Percentiles rank a stretch among this genome's conserved stretches.
Evolutionary conservation across 225 moss, liverwort and hornwort species (phyloP).

Genomic region (Polytrichum commune): DNA sequence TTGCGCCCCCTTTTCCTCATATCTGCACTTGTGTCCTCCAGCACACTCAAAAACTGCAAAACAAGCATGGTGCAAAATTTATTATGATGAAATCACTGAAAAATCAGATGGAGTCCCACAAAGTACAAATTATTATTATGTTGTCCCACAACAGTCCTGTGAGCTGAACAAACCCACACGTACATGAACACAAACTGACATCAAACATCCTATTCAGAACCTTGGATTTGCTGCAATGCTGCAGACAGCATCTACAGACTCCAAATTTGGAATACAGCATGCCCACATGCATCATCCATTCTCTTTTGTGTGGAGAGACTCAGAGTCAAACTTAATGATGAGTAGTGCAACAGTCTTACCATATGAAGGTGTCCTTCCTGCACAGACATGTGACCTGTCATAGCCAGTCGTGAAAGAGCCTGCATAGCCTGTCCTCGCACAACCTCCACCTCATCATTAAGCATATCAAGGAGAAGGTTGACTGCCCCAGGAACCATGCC

Average conservation of each 20-base stretch:
- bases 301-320: too few relatives aligned
- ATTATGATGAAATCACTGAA: too few relatives aligned
- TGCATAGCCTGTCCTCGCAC: constrained; percentile 72
- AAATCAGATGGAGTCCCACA: too few relatives aligned
- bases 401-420: constrained; percentile 69
- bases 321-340: too few relatives aligned
- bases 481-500: constrained; percentile 70
- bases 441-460: constrained; percentile 82
- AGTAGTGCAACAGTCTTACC: constrained; percentile 43
- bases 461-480: constrained; percentile 88
- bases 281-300: too few relatives aligned
- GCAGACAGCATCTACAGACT: not conserved
- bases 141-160: not conserved
- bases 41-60: constrained; percentile 75
- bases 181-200: not conserved
- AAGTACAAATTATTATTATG: not conserved
- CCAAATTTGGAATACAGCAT: too few relatives aligned
- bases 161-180: not conserved
- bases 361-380: constrained; percentile 84
- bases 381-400: constrained; percentile 66
- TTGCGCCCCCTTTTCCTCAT: constrained; percentile 71
- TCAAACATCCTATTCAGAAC: not conserved
- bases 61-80: not conserved
- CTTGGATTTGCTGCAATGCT: not conserved
- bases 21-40: constrained; percentile 65